Evolutionary conservation across 345 rosid genomes (phyloP), one percentile per base, ranked within the genome.

Genomic region (Boechera stricta): DNA sequence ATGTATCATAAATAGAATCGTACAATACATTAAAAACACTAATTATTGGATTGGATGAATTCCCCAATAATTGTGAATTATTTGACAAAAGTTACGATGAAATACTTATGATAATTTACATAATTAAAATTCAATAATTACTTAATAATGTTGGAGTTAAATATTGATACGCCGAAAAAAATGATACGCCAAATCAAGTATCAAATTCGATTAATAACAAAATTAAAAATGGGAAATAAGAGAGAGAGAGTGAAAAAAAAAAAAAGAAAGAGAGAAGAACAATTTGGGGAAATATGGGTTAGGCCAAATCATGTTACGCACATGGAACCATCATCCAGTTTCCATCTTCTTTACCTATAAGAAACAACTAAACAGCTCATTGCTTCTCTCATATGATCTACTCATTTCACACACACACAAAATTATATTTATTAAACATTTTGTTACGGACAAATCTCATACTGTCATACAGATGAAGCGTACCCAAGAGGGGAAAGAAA

Each of bases 281-380:
- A 72, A 44, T 62, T 44, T 4, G 38, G 13, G 11, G 61, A 58
- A 58, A 38, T 5, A 28, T 56, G 61, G 56, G 67, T 71, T 72
- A 72, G 73, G 81, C 74, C 64, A 67, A 76, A 72, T 67, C 78
- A 79, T 79, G 78, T 79, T 67, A 67, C 78, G 73, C 78, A 73
- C 82, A 73, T 79, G 82, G 70, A 76, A 73, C 72, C 76, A 73
- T 73, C 69, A 72, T 66, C 29, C 15, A 53, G 1, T 51, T 72
- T 79, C 70, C 39, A 60, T 60, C 59, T 41, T 73, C 69, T 66
- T 67, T 72, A 53, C 69, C 69, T 67, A 59, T 60, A 60, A 39
- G 41, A 72, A 57, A 72, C 77, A 58, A 65, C 16, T 61, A 41
- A 67, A 78, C 73, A 78, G 82, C 78, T 78, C 78, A 78, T 41